These are phyloP conservation scores for Colletotrichum sp. DNA, from an alignment of 2,329 filamentous ascomycete genomes.

Conservation along the genomic window DNA sequence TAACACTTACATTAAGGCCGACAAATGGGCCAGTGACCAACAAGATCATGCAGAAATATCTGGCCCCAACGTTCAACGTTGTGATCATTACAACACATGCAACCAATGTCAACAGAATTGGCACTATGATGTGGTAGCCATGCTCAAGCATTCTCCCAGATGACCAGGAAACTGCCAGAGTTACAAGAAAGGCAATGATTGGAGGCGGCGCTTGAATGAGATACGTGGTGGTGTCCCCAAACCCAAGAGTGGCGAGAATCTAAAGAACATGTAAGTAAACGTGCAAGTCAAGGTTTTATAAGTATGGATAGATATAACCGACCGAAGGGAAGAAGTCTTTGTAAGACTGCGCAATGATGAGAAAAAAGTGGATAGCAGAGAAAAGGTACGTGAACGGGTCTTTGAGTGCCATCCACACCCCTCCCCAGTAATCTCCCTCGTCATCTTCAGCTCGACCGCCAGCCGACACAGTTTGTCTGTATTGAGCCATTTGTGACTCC, in stretches of 20 bases:
- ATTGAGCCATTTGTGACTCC: constrained; percentile 41
- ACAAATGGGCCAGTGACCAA: constrained; percentile 41
- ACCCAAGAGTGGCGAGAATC: constrained; percentile 33
- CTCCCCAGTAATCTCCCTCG: constrained; percentile 41
- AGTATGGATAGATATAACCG: neutral
- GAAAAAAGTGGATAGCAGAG: constrained; percentile 41
- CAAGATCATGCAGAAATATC: constrained; percentile 47
- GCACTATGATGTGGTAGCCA: constrained; percentile 44
- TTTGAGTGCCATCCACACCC: constrained; percentile 34
- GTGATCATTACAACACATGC: constrained; percentile 47
- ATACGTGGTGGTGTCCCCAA: constrained; percentile 34
- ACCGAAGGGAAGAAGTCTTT: constrained; percentile 49
- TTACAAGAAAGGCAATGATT: constrained; percentile 44
- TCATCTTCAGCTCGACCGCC: constrained; percentile 40
- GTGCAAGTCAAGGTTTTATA: neutral
- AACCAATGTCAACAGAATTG: constrained; percentile 38
- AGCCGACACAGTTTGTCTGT: constrained; percentile 37
- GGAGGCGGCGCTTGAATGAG: constrained; percentile 46
- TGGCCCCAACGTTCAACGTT: constrained; percentile 42
- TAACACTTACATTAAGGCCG: constrained; percentile 33
- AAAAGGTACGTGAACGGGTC: constrained; percentile 44
- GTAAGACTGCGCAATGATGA: constrained; percentile 46
- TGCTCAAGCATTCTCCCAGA: constrained; percentile 41
- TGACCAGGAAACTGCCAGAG: constrained; percentile 40
- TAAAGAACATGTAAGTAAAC: constrained; percentile 1